These are phyloP conservation scores for Cyclotella distinguenda DNA, from an alignment of 108 stramenopile genomes.

Conservation along the genomic window DNA sequence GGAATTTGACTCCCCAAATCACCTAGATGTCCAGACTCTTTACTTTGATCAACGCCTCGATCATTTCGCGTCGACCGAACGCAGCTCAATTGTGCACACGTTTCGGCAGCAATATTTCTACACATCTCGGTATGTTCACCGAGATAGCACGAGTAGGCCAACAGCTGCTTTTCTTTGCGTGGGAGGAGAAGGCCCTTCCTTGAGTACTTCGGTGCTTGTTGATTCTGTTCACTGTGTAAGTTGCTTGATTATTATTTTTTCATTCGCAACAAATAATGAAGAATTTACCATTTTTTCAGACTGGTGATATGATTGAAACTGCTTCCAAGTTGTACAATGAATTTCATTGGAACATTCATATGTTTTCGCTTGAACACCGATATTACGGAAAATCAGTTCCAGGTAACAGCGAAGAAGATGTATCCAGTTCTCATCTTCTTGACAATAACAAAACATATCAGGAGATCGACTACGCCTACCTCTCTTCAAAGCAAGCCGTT, in stretches of 20 bases:
- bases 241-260: neutral
- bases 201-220: conserved; percentile 64
- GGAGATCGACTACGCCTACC: conserved; percentile 32
- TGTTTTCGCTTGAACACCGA: conserved; percentile 89
- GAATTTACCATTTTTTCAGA: neutral
- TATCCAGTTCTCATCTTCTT: neutral
- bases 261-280: neutral
- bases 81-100: conserved; percentile 36
- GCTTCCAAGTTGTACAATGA: conserved; percentile 46
- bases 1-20: neutral
- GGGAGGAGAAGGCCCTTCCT: conserved; percentile 86
- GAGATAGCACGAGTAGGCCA: neutral
- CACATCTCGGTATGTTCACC: conserved; percentile 51
- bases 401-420: conserved; percentile 4
- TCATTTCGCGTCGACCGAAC: conserved; percentile 59
- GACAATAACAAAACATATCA: neutral
- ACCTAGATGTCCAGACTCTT: conserved; percentile 56
- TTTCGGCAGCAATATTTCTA: conserved; percentile 79
- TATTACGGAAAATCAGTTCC: conserved; percentile 88
- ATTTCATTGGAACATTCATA: conserved; percentile 40
- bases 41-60: conserved; percentile 63
- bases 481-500: conserved; percentile 83
- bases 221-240: conserved; percentile 77
- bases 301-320: conserved; percentile 84
- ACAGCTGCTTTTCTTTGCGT: conserved; percentile 75